Evolutionary conservation across 768 basidiomycete species (phyloP), one percentile per base, ranked within the genome.

Genomic region (Paxillus ammoniavirescens): DNA sequence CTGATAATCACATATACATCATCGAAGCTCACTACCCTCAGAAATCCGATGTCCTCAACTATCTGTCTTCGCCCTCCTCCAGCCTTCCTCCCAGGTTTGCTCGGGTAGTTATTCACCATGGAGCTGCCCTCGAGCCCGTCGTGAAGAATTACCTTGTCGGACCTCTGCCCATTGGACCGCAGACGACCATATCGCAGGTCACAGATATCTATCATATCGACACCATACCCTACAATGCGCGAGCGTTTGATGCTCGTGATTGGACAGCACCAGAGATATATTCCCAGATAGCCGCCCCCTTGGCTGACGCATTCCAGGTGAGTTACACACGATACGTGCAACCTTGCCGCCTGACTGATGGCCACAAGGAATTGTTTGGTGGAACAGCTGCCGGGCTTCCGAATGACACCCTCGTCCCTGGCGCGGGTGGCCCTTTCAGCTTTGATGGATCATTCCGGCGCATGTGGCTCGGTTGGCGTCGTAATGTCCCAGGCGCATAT

Each of bases 401-500:
- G 9, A 80, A 77, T 47, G 80, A 81, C 53, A 82, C 82, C 0
- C 72, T 87, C 9, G 59, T 76, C 2, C 74, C 73, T 2, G 79
- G 72, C 2, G 73, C 70, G 2, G 66, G 64, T 36, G 82, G 77
- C 0, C 84, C 84, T 2, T 77, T 81, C 62, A 79, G 79, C 47
- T 84, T 79, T 58, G 84, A 86, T 58, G 84, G 84, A 7, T 69
- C 73, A 13, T 85, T 82, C 73, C 74, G 84, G 45, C 73, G 82
- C 13, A 59, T 74, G 31, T 83, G 82, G 83, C 56, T 81, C 28
- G 71, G 73, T 12, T 80, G 79, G 75, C 71, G 75, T 41, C 72
- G 73, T 43, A 82, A 79, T 57, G 62, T 70, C 1, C 73, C 83
- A 4, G 82, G 81, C 0, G 70, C 75, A 0, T 85, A 67, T 60